A percentile compares a stretch with the other conserved stretches of the same genome.
These are phyloP conservation scores for Puccinellia tenuiflora DNA, from an alignment of 176 grass and related monocot genomes.

Conservation along the genomic window DNA sequence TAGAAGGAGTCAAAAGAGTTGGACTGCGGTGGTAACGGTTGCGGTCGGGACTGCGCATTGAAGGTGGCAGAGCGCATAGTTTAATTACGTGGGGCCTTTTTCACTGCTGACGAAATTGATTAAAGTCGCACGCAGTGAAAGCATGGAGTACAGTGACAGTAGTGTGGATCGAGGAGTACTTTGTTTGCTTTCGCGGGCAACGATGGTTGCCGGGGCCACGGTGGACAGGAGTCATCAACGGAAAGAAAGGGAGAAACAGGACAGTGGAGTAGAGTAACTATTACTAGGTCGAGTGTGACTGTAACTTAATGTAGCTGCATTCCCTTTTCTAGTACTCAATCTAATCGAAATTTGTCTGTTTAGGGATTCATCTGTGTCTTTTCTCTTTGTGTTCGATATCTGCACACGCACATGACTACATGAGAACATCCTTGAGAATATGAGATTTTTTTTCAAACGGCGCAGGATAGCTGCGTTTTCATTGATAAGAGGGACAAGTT, in stretches of 20 bases:
- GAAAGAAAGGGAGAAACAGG: not conserved
- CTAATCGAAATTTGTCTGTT: not conserved
- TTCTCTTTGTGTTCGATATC: not conserved
- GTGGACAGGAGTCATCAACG: not conserved
- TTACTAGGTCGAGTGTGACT: not conserved
- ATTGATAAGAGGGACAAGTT: too few relatives aligned
- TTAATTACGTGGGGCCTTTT: conserved; percentile 18
- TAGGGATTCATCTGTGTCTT: not conserved
- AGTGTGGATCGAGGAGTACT: not conserved
- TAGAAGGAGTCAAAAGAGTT: conserved; percentile 20
- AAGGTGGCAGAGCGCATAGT: not conserved
- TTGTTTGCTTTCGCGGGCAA: conserved; percentile 20
- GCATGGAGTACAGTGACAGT: conserved; percentile 2
- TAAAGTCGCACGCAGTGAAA: not conserved
- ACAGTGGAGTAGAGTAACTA: not conserved
- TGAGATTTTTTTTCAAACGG: too few relatives aligned
- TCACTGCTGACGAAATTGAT: not conserved
- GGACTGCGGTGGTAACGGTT: conserved; percentile 34
- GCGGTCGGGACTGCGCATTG: conserved; percentile 5
- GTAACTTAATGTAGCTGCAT: not conserved
- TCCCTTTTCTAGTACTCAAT: not conserved
- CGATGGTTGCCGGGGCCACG: not conserved
- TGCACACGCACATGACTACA: not conserved
- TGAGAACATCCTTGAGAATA: not conserved
- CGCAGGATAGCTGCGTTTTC: too few relatives aligned